Evolutionary conservation across 345 rosid species (phyloP).

Genomic region (Brassica nigra): DNA sequence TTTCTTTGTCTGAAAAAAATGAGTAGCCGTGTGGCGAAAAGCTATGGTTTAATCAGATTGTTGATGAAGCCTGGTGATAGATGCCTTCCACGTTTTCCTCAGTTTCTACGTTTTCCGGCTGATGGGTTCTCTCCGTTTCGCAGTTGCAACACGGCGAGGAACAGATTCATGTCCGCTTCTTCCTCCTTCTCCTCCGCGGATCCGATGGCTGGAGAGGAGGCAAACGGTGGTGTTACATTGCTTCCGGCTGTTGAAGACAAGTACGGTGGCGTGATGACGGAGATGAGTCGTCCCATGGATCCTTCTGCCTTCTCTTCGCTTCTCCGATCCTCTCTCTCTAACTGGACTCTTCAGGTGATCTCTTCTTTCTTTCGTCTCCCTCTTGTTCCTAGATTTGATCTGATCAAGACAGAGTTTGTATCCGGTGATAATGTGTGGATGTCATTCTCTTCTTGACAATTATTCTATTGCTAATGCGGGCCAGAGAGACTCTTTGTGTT

Average conservation of each 20-base stretch:
- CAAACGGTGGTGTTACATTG: conserved; percentile 35
- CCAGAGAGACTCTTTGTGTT: background rate
- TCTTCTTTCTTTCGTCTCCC: background rate
- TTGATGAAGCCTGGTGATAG: conserved; percentile 3
- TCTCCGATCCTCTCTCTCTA: conserved; percentile 60
- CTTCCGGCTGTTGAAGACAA: conserved; percentile 58
- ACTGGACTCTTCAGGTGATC: conserved; percentile 74
- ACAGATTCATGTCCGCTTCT: conserved; percentile 46
- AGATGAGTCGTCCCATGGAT: conserved; percentile 62
- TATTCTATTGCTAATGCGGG: conserved; percentile 26
- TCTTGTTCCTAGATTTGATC: background rate
- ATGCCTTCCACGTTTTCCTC: conserved; percentile 12
- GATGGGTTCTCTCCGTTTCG: conserved; percentile 39
- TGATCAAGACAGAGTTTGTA: background rate
- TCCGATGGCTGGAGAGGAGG: conserved; percentile 25
- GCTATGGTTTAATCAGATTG: conserved; percentile 30
- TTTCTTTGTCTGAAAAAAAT: background rate
- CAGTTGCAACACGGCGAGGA: conserved; percentile 19
- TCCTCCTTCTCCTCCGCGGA: conserved; percentile 25
- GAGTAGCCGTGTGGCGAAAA: conserved; percentile 28
- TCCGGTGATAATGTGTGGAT: background rate
- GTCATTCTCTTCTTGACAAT: background rate
- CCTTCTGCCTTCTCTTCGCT: conserved; percentile 50
- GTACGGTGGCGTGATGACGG: conserved; percentile 74
- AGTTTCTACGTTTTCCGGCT: conserved; percentile 17